Conservation (phyloP, 2,329 filamentous ascomycete species). For the Aaosphaeria arxii region DNA sequence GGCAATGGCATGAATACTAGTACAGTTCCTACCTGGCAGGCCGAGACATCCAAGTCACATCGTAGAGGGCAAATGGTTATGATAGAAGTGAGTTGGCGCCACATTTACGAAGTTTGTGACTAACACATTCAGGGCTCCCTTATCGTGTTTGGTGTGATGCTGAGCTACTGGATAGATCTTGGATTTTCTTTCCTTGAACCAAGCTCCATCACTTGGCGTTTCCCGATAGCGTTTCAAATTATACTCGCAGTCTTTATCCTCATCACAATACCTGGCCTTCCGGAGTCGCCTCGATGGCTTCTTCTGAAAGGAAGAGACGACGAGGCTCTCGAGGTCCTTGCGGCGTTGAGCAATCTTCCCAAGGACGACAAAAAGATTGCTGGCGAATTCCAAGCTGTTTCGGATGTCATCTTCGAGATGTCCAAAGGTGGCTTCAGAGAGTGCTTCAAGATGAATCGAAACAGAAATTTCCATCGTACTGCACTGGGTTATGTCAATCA, state of each 20-base stretch:
- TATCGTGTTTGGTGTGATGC: slow-evolving; percentile 44
- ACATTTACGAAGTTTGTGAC: background rate
- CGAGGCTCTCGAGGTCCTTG: slow-evolving; percentile 34
- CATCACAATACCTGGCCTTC: slow-evolving; percentile 44
- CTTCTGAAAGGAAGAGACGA: slow-evolving; percentile 53
- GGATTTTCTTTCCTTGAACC: slow-evolving; percentile 51
- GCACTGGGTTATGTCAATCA: slow-evolving; percentile 44
- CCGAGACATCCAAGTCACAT: slow-evolving; percentile 46
- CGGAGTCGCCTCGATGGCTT: slow-evolving; percentile 48
- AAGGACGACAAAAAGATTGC: slow-evolving; percentile 38
- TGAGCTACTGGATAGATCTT: slow-evolving; percentile 42
- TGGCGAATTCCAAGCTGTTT: slow-evolving; percentile 33
- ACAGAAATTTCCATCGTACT: slow-evolving; percentile 45
- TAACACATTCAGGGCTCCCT: slow-evolving; percentile 32
- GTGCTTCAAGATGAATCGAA: slow-evolving; percentile 55
- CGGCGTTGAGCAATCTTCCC: slow-evolving; percentile 36
- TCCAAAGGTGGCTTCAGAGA: slow-evolving; percentile 51
- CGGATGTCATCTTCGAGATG: slow-evolving; percentile 38
- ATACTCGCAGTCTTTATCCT: slow-evolving; percentile 57
- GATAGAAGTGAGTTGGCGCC: slow-evolving; percentile 36
- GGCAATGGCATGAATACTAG: slow-evolving; percentile 43
- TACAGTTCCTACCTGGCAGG: slow-evolving; percentile 47
- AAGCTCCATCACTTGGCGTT: slow-evolving; percentile 37
- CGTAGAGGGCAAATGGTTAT: slow-evolving; percentile 47
- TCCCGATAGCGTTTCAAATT: slow-evolving; percentile 57